Conservation (phyloP, 176 grass and related monocot species). For the Rhynchospora breviuscula region DNA sequence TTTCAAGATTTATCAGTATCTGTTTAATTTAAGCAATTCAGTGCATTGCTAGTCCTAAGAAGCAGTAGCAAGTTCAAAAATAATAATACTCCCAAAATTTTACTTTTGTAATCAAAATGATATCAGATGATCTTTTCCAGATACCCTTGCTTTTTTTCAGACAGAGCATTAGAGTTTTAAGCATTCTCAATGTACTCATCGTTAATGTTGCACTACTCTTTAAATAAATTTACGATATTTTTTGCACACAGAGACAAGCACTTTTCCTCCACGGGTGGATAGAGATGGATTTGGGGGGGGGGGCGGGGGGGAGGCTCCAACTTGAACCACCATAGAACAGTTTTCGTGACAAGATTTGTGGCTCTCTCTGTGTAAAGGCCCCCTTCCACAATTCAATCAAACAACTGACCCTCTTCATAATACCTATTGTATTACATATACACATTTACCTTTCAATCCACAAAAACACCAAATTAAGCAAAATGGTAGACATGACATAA, state of each 20-base stretch:
- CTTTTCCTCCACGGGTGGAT: neutral
- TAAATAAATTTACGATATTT: neutral
- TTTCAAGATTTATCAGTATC: too few relatives aligned
- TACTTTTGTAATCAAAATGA: neutral
- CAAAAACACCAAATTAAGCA: too few relatives aligned
- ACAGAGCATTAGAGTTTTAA: neutral
- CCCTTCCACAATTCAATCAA: conserved; percentile 68
- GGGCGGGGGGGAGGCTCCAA: conserved; percentile 10
- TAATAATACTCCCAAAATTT: conserved; percentile 13
- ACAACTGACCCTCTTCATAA: conserved; percentile 84
- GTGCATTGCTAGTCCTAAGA: too few relatives aligned
- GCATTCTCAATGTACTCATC: neutral
- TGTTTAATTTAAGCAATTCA: too few relatives aligned
- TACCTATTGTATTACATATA: conserved; percentile 30
- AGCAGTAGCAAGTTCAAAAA: too few relatives aligned
- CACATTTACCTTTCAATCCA: too few relatives aligned
- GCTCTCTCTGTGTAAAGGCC: conserved; percentile 71
- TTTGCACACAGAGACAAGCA: neutral
- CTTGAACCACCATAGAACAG: conserved; percentile 82
- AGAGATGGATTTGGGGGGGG: too few relatives aligned
- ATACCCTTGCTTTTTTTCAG: neutral
- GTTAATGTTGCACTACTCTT: neutral
- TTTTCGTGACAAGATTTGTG: conserved; percentile 45
- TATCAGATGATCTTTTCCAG: neutral
- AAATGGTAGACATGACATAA: too few relatives aligned